A percentile compares a stretch with the other conserved stretches of the same genome.
Evolutionary conservation across 1,284 basidiomycete species (phyloP).

Genomic region (Xerocomus nothofagi): DNA sequence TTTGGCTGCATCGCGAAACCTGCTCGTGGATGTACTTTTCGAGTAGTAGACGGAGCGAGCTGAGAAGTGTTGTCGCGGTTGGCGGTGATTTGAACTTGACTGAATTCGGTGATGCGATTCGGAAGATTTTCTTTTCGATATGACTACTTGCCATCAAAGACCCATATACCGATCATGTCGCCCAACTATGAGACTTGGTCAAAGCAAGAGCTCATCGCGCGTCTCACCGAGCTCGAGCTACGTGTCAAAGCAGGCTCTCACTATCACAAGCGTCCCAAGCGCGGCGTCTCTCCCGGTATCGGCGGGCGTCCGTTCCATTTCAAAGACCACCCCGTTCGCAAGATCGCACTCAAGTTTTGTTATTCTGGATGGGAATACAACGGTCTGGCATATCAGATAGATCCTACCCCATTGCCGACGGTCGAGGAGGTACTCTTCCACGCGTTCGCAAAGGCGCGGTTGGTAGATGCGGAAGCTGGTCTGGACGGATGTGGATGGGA

Average conservation of each 20-base stretch:
- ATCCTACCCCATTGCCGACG: slow-evolving; percentile 74
- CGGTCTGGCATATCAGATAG: slow-evolving; percentile 82
- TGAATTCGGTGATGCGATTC: slow-evolving; percentile 24
- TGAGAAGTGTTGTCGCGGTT: no score
- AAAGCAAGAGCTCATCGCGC: slow-evolving; percentile 65
- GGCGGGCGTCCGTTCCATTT: slow-evolving; percentile 56
- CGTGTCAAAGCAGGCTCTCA: slow-evolving; percentile 11
- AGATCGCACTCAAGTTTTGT: slow-evolving; percentile 90
- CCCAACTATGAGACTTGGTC: slow-evolving; percentile 59
- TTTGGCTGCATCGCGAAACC: no score
- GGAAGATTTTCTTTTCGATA: slow-evolving; percentile 32
- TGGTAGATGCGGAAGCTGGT: slow-evolving; percentile 74
- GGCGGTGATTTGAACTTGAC: neutral
- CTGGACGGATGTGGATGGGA: slow-evolving; percentile 89
- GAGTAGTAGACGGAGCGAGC: no score
- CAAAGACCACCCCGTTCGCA: slow-evolving; percentile 69
- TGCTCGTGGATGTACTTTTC: no score
- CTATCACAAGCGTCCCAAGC: slow-evolving; percentile 6
- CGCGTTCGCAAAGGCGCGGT: slow-evolving; percentile 72
- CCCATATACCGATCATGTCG: slow-evolving; percentile 30
- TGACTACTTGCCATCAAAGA: slow-evolving; percentile 28
- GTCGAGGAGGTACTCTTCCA: slow-evolving; percentile 89
- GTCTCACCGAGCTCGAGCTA: slow-evolving; percentile 54
- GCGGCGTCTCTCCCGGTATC: slow-evolving; percentile 1
- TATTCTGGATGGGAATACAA: slow-evolving; percentile 93